Base-by-base conservation (phyloP, 2,329 filamentous ascomycete genomes). In the Beauveria scarabaeidicola region DNA sequence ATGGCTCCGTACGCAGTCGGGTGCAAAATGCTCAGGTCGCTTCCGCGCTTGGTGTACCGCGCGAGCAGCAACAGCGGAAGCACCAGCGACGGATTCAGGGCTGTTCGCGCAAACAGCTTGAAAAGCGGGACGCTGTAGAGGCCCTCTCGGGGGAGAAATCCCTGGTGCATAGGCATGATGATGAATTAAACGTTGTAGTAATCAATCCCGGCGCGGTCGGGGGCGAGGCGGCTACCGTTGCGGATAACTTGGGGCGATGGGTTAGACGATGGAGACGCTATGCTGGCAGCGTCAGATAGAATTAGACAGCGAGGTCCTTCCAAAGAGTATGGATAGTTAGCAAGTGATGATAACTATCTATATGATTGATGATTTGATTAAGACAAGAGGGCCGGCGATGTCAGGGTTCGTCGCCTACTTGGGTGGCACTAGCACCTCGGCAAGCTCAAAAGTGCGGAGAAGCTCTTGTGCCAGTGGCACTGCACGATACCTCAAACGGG, bases 51-150 rank as follows among this genome's bases (percentile, higher is more conserved):
- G n/a, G 86, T 88, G 74, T 83, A 87, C 29, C 81, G 79, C 9
- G 83, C 81, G 23, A 86, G 75, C 5, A 89, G 77, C 48, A 89
- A 66, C 25, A 90, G 74, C 1, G 86, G 82, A 13, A 90, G 72
- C 0, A 87, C 79, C 21, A 89, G 73, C 43, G 77, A 75, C 1
- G 88, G 87, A 67, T 88, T 88, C 61, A 90, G 74, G 7, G 80
- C 76, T 0, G 85, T 90, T 58, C 76, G 75, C 63, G 81, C 78
- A 64, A 90, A 68, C 44, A 87, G 67, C 43, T 77, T 77, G 40
- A 80, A 72, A 61, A 89, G 63, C 13, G 85, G 81, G 67, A 89
- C 87, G 61, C 77, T 76, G 40, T 79, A 83, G 67, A 88, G 78
- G 51, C 80, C 81, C 72, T 83, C 81, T 61, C 81, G 79, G 19